phyloP scores from a whole-genome alignment of 495 filamentous ascomycete genomes.

The Neurospora hispaniola region DNA sequence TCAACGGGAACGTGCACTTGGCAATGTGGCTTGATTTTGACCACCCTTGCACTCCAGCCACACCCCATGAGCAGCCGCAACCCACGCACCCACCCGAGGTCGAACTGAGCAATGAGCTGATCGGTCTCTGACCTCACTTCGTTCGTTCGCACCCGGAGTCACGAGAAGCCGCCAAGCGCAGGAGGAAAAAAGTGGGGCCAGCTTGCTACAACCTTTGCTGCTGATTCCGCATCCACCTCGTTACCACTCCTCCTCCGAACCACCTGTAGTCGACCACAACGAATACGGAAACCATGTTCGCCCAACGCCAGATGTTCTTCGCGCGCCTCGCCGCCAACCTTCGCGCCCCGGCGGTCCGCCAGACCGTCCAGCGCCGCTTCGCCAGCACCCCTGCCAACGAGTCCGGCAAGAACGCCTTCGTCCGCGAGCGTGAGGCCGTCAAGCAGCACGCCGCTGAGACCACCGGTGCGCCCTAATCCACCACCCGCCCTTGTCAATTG shows the following conservation, averaged over 20 bases:
- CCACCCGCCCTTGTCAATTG: neutral
- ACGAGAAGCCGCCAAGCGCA: neutral
- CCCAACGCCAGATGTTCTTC: slow-evolving; percentile 51
- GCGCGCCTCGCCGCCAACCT: slow-evolving; percentile 47
- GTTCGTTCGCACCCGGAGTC: neutral
- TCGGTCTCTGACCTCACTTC: slow-evolving; percentile 16
- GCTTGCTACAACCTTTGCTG: neutral
- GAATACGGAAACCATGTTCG: slow-evolving; percentile 40
- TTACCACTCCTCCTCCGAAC: neutral
- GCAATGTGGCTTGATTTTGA: neutral
- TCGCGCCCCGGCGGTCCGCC: slow-evolving; percentile 45
- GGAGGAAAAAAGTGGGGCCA: neutral
- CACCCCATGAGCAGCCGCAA: neutral
- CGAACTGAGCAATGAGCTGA: slow-evolving; percentile 17
- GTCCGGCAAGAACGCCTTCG: slow-evolving; percentile 69
- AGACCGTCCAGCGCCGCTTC: slow-evolving; percentile 54
- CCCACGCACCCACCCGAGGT: slow-evolving; percentile 12
- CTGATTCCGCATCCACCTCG: neutral
- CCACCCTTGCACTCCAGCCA: neutral
- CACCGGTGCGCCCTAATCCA: slow-evolving; percentile 47
- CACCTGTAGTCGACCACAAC: neutral
- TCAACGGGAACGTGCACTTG: slow-evolving; percentile 1
- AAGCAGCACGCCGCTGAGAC: slow-evolving; percentile 78
- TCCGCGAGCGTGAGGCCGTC: slow-evolving; percentile 70
- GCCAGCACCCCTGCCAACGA: slow-evolving; percentile 47